Evolutionary conservation across 768 basidiomycete genomes (phyloP).

Genomic region (Dacryopinax spathularia): DNA sequence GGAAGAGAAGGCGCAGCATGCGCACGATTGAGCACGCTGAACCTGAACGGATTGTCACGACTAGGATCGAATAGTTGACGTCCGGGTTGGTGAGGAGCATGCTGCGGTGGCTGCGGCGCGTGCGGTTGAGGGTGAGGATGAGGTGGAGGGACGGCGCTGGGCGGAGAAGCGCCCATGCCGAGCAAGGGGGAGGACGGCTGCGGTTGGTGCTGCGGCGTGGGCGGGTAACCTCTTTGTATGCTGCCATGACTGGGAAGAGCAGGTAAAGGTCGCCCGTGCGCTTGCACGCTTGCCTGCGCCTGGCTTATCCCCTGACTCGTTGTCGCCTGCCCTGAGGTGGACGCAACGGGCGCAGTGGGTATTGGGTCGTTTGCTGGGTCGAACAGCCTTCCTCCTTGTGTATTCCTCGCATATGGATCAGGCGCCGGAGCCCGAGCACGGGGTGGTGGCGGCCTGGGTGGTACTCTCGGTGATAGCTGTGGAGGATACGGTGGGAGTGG

Average conservation of each 20-base stretch:
- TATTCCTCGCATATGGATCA: neutral
- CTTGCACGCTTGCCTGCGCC: neutral
- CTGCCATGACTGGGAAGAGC: too few relatives aligned
- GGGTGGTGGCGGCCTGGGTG: neutral
- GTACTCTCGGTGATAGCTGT: neutral
- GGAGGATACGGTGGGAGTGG: neutral
- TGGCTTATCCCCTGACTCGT: too few relatives aligned
- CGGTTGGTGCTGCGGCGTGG: neutral
- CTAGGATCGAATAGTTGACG: constrained; percentile 79
- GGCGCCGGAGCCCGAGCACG: neutral
- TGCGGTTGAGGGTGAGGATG: constrained; percentile 21
- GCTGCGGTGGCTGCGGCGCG: constrained; percentile 22
- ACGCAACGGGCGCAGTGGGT: neutral
- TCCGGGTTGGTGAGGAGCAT: too few relatives aligned
- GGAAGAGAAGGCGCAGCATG: constrained; percentile 43
- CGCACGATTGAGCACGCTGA: constrained; percentile 43
- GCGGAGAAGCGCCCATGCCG: too few relatives aligned
- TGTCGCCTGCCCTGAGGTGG: too few relatives aligned
- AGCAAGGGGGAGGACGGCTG: neutral
- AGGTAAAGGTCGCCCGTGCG: too few relatives aligned
- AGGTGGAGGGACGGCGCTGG: neutral
- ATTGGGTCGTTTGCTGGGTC: neutral
- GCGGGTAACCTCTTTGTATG: neutral
- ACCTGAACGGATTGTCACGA: constrained; percentile 81
- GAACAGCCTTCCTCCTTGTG: neutral